These are phyloP conservation scores for Candida sanyiensis DNA, from an alignment of 805 yeast species.

Conservation along the genomic window DNA sequence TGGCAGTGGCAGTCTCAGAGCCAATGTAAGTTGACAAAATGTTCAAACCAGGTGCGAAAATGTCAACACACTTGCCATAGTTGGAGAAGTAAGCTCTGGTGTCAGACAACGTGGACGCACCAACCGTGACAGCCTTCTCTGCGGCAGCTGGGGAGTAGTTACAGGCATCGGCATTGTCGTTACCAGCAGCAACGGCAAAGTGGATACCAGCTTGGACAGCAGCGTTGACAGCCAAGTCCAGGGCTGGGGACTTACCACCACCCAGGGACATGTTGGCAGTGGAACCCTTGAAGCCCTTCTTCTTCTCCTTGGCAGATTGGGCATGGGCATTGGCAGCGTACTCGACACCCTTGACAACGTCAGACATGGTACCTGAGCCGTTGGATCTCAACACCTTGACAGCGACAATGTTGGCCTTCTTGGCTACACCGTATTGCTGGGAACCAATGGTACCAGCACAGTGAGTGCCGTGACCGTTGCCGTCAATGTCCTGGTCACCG, in stretches of 20 bases:
- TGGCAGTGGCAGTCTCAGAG: constrained; percentile 67
- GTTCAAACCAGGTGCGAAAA: constrained; percentile 94
- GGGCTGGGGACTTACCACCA: constrained; percentile 85
- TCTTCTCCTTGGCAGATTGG: constrained; percentile 43
- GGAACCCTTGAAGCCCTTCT: constrained; percentile 74
- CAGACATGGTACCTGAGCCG: constrained; percentile 81
- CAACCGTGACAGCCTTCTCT: constrained; percentile 81
- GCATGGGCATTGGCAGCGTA: constrained; percentile 71
- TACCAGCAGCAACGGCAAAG: constrained; percentile 96
- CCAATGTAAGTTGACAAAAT: constrained; percentile 82
- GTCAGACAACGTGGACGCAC: constrained; percentile 87
- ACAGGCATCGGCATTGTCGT: constrained; percentile 91
- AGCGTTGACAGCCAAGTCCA: constrained; percentile 84
- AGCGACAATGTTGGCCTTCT: constrained; percentile 71
- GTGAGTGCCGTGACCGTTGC: constrained; percentile 94
- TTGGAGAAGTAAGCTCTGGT: constrained; percentile 93
- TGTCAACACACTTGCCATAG: constrained; percentile 92
- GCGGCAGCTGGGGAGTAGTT: constrained; percentile 88
- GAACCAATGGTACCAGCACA: constrained; percentile 96
- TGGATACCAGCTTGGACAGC: constrained; percentile 85
- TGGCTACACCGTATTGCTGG: constrained; percentile 75
- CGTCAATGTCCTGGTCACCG: constrained; percentile 68
- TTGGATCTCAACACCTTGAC: constrained; percentile 78
- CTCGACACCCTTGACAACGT: constrained; percentile 80
- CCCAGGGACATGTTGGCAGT: constrained; percentile 93